Evolutionary conservation across 2,329 filamentous ascomycete genomes (phyloP).

Genomic region (Pseudogymnoascus destructans): DNA sequence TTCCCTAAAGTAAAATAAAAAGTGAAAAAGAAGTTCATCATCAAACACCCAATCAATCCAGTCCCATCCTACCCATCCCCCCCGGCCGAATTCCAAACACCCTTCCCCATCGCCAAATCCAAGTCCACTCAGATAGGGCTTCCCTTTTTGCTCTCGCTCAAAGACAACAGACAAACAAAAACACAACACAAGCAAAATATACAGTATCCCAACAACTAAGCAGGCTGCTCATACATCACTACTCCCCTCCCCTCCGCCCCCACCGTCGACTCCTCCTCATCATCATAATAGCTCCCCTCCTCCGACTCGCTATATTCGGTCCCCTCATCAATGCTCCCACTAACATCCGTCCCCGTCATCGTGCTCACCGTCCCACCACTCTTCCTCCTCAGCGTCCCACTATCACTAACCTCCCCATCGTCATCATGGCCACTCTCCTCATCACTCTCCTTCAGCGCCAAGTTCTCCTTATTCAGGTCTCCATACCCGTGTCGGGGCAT

Average conservation of each 20-base stretch:
- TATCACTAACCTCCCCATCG: conserved; percentile 18
- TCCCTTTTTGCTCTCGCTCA: neutral
- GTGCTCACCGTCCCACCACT: conserved; percentile 24
- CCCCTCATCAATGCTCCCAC: conserved; percentile 22
- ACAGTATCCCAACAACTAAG: neutral
- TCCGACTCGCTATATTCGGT: conserved; percentile 17
- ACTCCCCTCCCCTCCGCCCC: neutral
- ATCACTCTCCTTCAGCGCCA: conserved; percentile 47
- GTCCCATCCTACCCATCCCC: neutral
- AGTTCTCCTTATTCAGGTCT: conserved; percentile 50
- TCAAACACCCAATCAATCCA: neutral
- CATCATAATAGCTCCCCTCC: neutral
- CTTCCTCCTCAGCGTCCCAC: conserved; percentile 22
- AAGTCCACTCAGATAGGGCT: neutral
- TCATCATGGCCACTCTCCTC: conserved; percentile 29
- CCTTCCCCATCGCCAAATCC: neutral
- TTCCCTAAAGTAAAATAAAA: conserved; percentile 1
- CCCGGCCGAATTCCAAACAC: conserved; percentile 3
- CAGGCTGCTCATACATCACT: conserved; percentile 4
- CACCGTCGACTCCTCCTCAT: neutral
- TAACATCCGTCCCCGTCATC: conserved; percentile 18
- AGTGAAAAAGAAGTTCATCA: neutral
- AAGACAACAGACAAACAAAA: neutral
- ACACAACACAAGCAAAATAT: neutral
- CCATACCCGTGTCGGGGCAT: conserved; percentile 29